These are phyloP conservation scores for Globisporangium solare DNA, from an alignment of 352 stramenopile genomes.

Conservation along the genomic window DNA sequence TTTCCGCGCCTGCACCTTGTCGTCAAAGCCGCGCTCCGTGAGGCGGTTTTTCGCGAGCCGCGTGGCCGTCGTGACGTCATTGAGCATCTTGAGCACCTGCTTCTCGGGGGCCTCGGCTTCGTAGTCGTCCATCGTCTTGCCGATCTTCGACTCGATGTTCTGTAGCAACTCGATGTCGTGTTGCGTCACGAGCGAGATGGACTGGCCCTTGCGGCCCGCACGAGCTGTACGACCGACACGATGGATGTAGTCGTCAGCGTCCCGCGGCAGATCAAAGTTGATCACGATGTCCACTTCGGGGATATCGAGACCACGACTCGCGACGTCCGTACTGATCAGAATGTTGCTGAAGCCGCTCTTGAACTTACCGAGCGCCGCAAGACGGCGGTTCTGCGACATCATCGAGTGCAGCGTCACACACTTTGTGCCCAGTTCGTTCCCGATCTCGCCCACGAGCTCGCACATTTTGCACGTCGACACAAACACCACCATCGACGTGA, in stretches of 20 bases:
- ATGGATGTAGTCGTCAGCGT: slow-evolving; percentile 97
- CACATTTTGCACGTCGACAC: slow-evolving; percentile 95
- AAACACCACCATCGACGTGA: slow-evolving; percentile 95
- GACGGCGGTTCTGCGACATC: slow-evolving; percentile 91
- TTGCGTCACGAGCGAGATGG: slow-evolving; percentile 95
- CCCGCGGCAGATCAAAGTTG: slow-evolving; percentile 96
- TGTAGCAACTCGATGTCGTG: slow-evolving; percentile 93
- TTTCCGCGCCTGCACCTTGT: slow-evolving; percentile 75
- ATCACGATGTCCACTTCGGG: slow-evolving; percentile 95
- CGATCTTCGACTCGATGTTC: slow-evolving; percentile 91
- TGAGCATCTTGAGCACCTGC: slow-evolving; percentile 93
- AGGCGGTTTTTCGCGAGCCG: slow-evolving; percentile 92
- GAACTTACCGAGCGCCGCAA: slow-evolving; percentile 96
- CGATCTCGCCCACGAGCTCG: slow-evolving; percentile 92
- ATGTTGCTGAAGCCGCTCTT: slow-evolving; percentile 91
- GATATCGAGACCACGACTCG: slow-evolving; percentile 96
- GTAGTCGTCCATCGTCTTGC: slow-evolving; percentile 91
- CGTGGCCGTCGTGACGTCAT: slow-evolving; percentile 92
- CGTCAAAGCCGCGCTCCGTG: slow-evolving; percentile 84
- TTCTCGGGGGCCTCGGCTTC: slow-evolving; percentile 78
- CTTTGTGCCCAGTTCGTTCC: slow-evolving; percentile 89
- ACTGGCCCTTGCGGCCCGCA: slow-evolving; percentile 86
- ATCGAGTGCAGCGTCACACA: slow-evolving; percentile 96
- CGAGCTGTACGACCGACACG: slow-evolving; percentile 94
- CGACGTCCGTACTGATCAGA: slow-evolving; percentile 97